Percentiles rank a stretch among this genome's conserved stretches.
These are phyloP conservation scores for Torulaspora pretoriensis DNA, from an alignment of 1,139 yeast genomes.

Conservation along the genomic window DNA sequence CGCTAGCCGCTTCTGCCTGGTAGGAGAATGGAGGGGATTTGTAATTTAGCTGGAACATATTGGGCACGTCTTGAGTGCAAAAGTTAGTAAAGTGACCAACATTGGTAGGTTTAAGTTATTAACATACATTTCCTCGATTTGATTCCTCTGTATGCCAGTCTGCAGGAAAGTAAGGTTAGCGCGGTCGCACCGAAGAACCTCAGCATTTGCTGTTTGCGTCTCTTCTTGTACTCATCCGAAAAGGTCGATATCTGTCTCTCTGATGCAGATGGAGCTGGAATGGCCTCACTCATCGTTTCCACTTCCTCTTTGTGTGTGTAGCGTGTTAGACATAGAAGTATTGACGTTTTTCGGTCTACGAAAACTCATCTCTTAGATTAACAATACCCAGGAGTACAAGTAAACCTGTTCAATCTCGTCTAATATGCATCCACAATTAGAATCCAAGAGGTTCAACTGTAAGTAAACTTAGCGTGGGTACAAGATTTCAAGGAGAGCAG, in stretches of 20 bases:
- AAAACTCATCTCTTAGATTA: neutral
- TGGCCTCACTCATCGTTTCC: conserved; percentile 1
- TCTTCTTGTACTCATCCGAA: conserved; percentile 38
- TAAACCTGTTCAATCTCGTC: neutral
- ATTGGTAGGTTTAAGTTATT: neutral
- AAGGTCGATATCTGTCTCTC: conserved; percentile 20
- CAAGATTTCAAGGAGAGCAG: neutral
- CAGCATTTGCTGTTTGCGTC: conserved; percentile 70
- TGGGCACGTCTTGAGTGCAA: conserved; percentile 51
- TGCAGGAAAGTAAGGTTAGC: conserved; percentile 63
- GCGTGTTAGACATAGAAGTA: neutral
- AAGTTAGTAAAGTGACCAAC: conserved; percentile 13
- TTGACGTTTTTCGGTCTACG: neutral
- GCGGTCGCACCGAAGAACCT: conserved; percentile 70
- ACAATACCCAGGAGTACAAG: too few relatives aligned
- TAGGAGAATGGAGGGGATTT: conserved; percentile 79
- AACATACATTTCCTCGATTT: conserved; percentile 61
- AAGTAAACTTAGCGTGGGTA: conserved; percentile 18
- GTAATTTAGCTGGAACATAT: conserved; percentile 79
- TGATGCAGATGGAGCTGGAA: neutral
- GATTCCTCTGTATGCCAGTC: conserved; percentile 73
- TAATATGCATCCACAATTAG: conserved; percentile 43
- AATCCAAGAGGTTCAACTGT: conserved; percentile 41
- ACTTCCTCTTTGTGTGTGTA: neutral
- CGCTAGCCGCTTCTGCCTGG: conserved; percentile 80